phyloP scores from a whole-genome alignment of 805 yeast species.

The Schizosaccharomyces osmophilus region DNA sequence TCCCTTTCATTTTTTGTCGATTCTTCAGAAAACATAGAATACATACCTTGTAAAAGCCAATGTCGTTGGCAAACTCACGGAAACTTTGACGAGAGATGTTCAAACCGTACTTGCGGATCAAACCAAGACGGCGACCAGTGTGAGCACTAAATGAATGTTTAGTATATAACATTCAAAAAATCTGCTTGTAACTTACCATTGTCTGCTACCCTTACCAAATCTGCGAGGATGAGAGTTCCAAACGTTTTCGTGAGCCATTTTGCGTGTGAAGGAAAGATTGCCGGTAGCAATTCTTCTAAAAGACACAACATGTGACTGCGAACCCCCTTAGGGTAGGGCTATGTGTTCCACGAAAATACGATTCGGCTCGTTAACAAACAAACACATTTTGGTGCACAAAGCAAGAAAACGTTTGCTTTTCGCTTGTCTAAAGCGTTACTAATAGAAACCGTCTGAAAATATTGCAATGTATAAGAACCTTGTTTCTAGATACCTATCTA shows the following conservation, averaged over 20 bases:
- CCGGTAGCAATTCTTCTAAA: neutral
- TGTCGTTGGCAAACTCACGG: constrained; percentile 98
- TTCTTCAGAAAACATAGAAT: neutral
- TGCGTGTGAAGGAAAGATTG: neutral
- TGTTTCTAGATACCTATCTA: too few relatives aligned
- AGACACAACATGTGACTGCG: neutral
- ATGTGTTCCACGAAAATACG: neutral
- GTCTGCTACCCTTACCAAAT: constrained; percentile 99
- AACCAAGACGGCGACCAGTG: constrained; percentile 86
- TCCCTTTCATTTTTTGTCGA: too few relatives aligned
- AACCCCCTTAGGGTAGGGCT: neutral
- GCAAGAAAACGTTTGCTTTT: too few relatives aligned
- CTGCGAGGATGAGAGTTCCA: constrained; percentile 99
- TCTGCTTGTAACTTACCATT: constrained; percentile 25
- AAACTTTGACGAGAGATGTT: constrained; percentile 99
- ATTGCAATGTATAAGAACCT: too few relatives aligned
- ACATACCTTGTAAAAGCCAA: constrained; percentile 75
- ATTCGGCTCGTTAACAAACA: neutral
- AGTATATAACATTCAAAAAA: neutral
- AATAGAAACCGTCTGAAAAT: too few relatives aligned
- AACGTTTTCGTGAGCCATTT: constrained; percentile 27
- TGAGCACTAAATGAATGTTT: constrained; percentile 17
- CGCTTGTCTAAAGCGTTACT: too few relatives aligned
- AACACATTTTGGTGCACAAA: too few relatives aligned
- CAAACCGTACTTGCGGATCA: constrained; percentile 98